Evolutionary conservation across 352 stramenopile species (phyloP).

Genomic region (Bremia lactucae): DNA sequence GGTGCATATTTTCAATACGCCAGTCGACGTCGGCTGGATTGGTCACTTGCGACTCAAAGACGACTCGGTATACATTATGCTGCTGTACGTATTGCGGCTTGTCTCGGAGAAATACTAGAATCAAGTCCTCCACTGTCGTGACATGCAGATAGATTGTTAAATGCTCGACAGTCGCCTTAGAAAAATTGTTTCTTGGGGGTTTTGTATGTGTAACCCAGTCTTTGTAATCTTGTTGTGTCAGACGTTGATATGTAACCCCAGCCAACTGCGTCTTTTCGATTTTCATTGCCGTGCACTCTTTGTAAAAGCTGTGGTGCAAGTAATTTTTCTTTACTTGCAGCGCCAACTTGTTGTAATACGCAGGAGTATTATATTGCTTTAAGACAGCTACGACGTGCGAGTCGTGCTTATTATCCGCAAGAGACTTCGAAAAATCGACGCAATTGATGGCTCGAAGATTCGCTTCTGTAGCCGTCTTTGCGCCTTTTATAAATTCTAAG

Average conservation of each 20-base stretch:
- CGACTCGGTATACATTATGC: slow-evolving; percentile 23
- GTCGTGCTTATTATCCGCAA: slow-evolving; percentile 16
- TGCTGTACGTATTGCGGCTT: slow-evolving; percentile 20
- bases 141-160: slow-evolving; percentile 29
- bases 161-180: slow-evolving; percentile 23
- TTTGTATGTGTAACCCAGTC: slow-evolving; percentile 17
- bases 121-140: slow-evolving; percentile 31
- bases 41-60: slow-evolving; percentile 53
- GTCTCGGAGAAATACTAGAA: slow-evolving; percentile 11
- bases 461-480: slow-evolving; percentile 19
- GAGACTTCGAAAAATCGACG: slow-evolving; percentile 24
- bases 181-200: neutral
- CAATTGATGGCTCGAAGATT: slow-evolving; percentile 30
- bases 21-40: slow-evolving; percentile 47
- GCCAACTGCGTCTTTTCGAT: slow-evolving; percentile 28
- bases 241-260: slow-evolving; percentile 21
- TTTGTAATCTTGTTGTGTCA: slow-evolving; percentile 31
- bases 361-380: slow-evolving; percentile 14
- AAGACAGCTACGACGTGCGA: slow-evolving; percentile 12
- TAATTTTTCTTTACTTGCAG: slow-evolving; percentile 37
- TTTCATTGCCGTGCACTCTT: slow-evolving; percentile 29
- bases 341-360: slow-evolving; percentile 27
- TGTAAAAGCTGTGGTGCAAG: slow-evolving; percentile 22
- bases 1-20: slow-evolving; percentile 33
- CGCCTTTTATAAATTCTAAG: slow-evolving; percentile 36